These are phyloP conservation scores for Stromatinia cepivora DNA, from an alignment of 2,329 filamentous ascomycete genomes.

Conservation along the genomic window DNA sequence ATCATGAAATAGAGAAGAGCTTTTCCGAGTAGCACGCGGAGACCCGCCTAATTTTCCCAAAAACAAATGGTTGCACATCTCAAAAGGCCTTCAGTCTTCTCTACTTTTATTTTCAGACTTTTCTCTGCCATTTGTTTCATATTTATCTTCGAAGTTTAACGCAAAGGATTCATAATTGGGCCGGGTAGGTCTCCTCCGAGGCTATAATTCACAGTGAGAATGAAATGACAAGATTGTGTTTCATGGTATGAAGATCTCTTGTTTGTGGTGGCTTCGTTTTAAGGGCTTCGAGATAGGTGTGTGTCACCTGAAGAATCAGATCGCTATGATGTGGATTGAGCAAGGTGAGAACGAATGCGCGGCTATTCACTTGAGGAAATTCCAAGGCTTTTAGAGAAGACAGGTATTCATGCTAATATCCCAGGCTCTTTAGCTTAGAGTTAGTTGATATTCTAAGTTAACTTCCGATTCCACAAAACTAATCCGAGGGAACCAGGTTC, in stretches of 20 bases:
- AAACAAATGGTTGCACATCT: neutral
- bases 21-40: neutral
- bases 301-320: neutral
- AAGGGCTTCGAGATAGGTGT: neutral
- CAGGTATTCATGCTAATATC: no score
- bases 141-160: neutral
- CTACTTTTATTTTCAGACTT: neutral
- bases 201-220: neutral
- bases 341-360: no score
- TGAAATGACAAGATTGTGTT: neutral
- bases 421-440: neutral
- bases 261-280: no score
- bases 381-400: no score
- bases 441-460: neutral
- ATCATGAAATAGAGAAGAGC: neutral
- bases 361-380: no score
- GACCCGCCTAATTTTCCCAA: neutral
- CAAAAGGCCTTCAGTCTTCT: neutral
- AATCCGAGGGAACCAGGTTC: neutral
- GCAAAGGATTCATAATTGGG: neutral
- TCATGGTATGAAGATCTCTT: neutral
- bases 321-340: neutral
- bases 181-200: neutral
- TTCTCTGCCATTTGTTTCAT: neutral
- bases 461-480: neutral